Base-by-base conservation (phyloP, 1,139 yeast genomes). In the Barnettozyma hawaiiensis region DNA sequence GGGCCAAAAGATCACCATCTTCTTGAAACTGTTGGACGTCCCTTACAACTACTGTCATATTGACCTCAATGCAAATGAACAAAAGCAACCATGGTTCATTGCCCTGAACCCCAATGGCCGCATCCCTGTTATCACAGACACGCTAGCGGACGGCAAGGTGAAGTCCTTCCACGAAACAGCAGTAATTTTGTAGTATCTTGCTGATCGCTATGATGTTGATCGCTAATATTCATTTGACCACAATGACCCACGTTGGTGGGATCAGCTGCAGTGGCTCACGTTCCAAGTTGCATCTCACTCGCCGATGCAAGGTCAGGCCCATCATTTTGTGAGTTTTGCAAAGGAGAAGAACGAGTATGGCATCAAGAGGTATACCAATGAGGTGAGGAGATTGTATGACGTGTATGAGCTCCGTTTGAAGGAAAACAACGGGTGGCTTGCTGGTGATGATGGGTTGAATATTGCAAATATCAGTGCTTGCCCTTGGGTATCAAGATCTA, bases 251-350 rank as follows among this genome's bases (percentile, higher is more conserved):
- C 64, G 68, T 38, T 76, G 76, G 59, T 77, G 71, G 60, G 71
- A 69, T 49, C 69, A 71, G 52, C 54, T 73, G 47, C 78, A 76
- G 47, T 68, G 79, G 70, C 49, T 73, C 15, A 65, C 69, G 41
- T 78, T 76, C 65, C 82, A 76, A 57, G 70, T 75, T 61, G 75
- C 80, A 0, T 81, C 81, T 7, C 62, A 75, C 39, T 80, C 82
- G 20, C 83, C 85, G 44, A 73, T 74, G 70, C 77, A 71, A 50
- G 83, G 84, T 7, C 81, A 77, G 52, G 75, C 72, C 29, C 62
- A 64, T 48, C 78, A 72, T 56, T 78, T 76, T 52, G 47, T 42
- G 4, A 33, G 55, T 4, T 70, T 45, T 55, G 76, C 80, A 3
- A 61, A 65, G 1, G 81, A 54, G 35, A 63, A 71, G 51, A 57